Conservation (phyloP, 176 grass and related monocot species). For the Neostapfia colusana region DNA sequence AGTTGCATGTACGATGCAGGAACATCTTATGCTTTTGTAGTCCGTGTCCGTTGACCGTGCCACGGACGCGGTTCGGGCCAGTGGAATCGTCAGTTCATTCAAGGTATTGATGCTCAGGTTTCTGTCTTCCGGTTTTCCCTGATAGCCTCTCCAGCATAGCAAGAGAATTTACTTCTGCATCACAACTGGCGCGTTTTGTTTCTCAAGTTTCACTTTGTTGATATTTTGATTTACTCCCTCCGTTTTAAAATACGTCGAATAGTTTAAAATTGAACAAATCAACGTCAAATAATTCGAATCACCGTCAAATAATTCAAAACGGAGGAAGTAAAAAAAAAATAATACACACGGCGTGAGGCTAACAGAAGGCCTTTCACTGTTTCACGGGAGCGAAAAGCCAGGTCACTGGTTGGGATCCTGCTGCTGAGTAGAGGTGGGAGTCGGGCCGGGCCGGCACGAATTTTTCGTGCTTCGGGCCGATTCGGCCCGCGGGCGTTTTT, state of each 20-base stretch:
- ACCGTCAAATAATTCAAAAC: neutral
- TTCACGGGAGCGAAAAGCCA: slow-evolving; percentile 38
- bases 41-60: too few relatives aligned
- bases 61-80: too few relatives aligned
- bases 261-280: too few relatives aligned
- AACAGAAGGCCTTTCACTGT: neutral
- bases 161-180: neutral
- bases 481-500: too few relatives aligned
- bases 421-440: too few relatives aligned
- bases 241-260: too few relatives aligned
- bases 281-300: too few relatives aligned
- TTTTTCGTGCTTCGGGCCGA: too few relatives aligned
- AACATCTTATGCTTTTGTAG: too few relatives aligned
- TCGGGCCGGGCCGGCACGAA: too few relatives aligned
- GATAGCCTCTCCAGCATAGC: neutral
- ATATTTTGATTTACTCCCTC: neutral
- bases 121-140: too few relatives aligned
- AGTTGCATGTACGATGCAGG: neutral
- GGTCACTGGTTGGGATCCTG: neutral
- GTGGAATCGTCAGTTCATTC: neutral
- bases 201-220: neutral
- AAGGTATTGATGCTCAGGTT: neutral
- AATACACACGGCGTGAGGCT: neutral
- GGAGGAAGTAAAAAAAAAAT: neutral
- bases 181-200: neutral